Percentiles rank a stretch among this genome's conserved stretches.
phyloP scores from a whole-genome alignment of 768 basidiomycete genomes.

The Mrakia frigida region DNA sequence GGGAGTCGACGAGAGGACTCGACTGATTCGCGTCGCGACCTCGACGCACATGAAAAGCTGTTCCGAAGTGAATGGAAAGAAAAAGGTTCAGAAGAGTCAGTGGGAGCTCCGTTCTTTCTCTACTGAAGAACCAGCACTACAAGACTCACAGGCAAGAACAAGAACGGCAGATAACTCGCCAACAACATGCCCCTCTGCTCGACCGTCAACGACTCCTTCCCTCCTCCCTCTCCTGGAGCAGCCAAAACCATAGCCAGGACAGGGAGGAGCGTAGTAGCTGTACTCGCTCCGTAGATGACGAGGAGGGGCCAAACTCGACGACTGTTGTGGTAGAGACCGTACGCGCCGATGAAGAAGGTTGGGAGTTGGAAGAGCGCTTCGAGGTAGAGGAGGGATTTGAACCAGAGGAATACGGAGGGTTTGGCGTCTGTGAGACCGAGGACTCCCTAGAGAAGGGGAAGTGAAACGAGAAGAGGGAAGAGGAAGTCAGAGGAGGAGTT shows the following conservation, averaged over 20 bases:
- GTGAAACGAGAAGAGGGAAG: neutral
- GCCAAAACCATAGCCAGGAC: slow-evolving; percentile 61
- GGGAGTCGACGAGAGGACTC: neutral
- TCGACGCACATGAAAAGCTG: slow-evolving; percentile 47
- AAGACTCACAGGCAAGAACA: slow-evolving; percentile 56
- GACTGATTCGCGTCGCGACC: neutral
- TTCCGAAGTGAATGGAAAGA: slow-evolving; percentile 51
- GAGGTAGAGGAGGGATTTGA: slow-evolving; percentile 38
- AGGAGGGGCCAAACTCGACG: slow-evolving; percentile 59
- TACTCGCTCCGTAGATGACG: slow-evolving; percentile 68
- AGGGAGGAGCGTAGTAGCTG: slow-evolving; percentile 69
- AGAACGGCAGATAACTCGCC: slow-evolving; percentile 69
- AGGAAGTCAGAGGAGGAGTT: neutral
- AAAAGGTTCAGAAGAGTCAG: neutral
- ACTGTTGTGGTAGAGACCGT: slow-evolving; percentile 43
- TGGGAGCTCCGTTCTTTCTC: neutral
- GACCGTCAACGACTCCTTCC: neutral
- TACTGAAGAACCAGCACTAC: too few species aligned
- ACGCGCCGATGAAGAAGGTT: slow-evolving; percentile 62
- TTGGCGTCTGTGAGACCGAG: neutral
- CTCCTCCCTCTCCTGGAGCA: slow-evolving; percentile 41
- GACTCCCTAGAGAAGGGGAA: neutral
- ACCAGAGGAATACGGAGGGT: neutral
- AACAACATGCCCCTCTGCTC: slow-evolving; percentile 58
- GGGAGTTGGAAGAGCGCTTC: slow-evolving; percentile 59